These are phyloP conservation scores for Phanerodontia chrysosporium DNA, from an alignment of 768 basidiomycete genomes.

Conservation along the genomic window DNA sequence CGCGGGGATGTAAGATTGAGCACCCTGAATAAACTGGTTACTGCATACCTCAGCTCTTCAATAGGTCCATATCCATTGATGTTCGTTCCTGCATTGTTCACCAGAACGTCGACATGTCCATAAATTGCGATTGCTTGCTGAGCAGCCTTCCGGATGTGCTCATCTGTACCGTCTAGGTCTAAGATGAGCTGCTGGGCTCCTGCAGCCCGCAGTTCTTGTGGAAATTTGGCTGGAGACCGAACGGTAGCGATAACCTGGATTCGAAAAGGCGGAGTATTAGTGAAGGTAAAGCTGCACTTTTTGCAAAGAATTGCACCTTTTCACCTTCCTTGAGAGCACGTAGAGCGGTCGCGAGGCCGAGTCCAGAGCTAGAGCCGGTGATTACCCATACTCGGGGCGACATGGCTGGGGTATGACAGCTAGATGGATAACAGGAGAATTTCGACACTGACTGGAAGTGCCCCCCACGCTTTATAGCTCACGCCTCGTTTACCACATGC, in stretches of 20 bases:
- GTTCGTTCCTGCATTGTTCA: conserved; percentile 42
- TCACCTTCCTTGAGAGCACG: conserved; percentile 24
- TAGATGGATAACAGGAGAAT: neutral
- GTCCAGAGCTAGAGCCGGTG: conserved; percentile 25
- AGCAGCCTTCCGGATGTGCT: conserved; percentile 29
- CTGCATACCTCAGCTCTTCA: neutral
- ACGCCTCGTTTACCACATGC: too few relatives aligned
- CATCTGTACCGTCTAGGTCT: conserved; percentile 47
- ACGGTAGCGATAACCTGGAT: conserved; percentile 51
- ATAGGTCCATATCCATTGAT: conserved; percentile 14
- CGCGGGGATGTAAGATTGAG: neutral
- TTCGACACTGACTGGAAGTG: neutral
- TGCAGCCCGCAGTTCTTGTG: conserved; percentile 23
- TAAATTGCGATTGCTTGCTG: conserved; percentile 26
- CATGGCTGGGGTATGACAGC: neutral
- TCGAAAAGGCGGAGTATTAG: neutral
- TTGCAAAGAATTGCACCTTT: conserved; percentile 11
- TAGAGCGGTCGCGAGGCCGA: conserved; percentile 23
- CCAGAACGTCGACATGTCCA: conserved; percentile 29
- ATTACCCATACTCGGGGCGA: conserved; percentile 24
- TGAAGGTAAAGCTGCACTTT: neutral
- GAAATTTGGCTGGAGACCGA: conserved; percentile 38
- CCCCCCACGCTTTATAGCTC: neutral
- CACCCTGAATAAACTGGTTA: neutral
- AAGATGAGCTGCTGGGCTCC: conserved; percentile 37